Evolutionary conservation across 768 basidiomycete species (phyloP), one percentile per base, ranked within the genome.

Genomic region (Clavulina sp.): DNA sequence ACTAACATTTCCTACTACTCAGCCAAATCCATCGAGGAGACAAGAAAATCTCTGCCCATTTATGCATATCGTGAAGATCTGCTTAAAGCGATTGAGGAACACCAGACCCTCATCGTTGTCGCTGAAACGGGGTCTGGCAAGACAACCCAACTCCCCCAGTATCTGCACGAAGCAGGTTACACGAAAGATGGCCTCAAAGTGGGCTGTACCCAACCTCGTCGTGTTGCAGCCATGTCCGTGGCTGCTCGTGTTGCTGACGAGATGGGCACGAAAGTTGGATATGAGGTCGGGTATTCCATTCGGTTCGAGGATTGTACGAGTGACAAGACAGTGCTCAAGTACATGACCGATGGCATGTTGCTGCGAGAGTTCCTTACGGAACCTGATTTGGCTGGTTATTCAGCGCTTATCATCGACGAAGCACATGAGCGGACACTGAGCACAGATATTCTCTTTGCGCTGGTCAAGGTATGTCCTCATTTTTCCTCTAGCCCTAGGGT

Each of bases 311-410:
- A 99, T 65, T 95, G 91, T 65, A 99, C 95, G 19, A 95, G 88
- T 69, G 91, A 97, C 72, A 96, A 95, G 71, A 99, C 95, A 3
- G 83, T 92, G 41, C 72, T 99, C 61, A 97, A 99, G 67, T 99
- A 99, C 67, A 95, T 99, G 95, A 99, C 95, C 41, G 95, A 99
- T 61, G 95, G 95, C 31, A 97, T 99, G 95, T 72, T 99, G 26
- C 69, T 97, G 41, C 76, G 95, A 60, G 91, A 97, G 65, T 97
- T 97, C 66, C 68, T 99, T 61, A 97, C 95, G 6, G 95, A 99
- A 64, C 95, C 95, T 0, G 88, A 92, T 68, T 67, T 99, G 50
- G 93, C 88, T 13, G 87, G 87, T 3, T 99, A 97, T 63, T 81
- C 89, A 44, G 87, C 82, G 29, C 69, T 99, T 60, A 91, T 99